Evolutionary conservation across 768 basidiomycete species (phyloP), one percentile per base, ranked within the genome.

Genomic region (Boletus reticuloceps): DNA sequence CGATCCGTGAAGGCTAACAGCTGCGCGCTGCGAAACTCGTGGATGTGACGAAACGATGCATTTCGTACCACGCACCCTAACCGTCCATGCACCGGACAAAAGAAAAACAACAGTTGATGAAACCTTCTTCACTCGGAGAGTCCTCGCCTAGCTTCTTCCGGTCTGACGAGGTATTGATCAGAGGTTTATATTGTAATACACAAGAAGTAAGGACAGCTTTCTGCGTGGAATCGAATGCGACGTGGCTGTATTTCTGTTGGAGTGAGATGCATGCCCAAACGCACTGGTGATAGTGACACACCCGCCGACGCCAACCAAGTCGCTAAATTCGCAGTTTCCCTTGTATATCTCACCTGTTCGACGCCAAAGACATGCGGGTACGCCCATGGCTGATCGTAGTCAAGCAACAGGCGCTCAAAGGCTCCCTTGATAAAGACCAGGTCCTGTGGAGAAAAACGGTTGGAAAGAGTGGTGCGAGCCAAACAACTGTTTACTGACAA

Each of bases 291-390:
- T 19, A 6, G 41, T 25, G n/a, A 63, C 80, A n/a, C n/a, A n/a
- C n/a, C n/a, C n/a, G n/a, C n/a, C n/a, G n/a, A n/a, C n/a, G n/a
- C n/a, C n/a, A n/a, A n/a, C n/a, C n/a, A n/a, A n/a, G 64, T 93
- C 91, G 8, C 93, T 87, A 69, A 99, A 98, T 73, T 97, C 94
- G 51, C 92, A 83, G 68, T 99, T 99, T 41, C 89, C 96, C 72
- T 98, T 98, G 79, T 98, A 98, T 58, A 98, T 98, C 75, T 98
- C 95, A 34, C 96, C 96, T 3, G 96, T 99, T 46, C 96, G 78
- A 29, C 95, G 80, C 96, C 96, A 99, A 7, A 98, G 80, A 62
- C 96, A 99, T 0, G 94, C 94, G 0, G 80, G 96, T 6, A 98
- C 94, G 34, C 93, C 94, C 89, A 98, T 98, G 0, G 92, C 93